Conservation (phyloP, 768 basidiomycete genomes). For the Podaxis sp. region DNA sequence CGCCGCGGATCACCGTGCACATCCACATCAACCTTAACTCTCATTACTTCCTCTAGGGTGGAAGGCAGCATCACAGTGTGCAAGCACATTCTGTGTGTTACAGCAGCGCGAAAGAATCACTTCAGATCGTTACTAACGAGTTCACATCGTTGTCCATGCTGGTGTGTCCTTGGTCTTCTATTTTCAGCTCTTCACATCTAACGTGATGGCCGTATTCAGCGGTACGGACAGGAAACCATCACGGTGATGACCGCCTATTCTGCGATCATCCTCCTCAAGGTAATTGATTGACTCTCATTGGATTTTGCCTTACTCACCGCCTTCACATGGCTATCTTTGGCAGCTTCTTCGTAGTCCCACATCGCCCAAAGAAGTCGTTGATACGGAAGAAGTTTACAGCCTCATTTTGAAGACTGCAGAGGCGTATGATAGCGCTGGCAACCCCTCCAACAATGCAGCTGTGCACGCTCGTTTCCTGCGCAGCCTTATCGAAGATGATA, state of each 20-base stretch:
- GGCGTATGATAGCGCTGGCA: slow-evolving; percentile 73
- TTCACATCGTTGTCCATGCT: slow-evolving; percentile 74
- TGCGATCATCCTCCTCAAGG: slow-evolving; percentile 77
- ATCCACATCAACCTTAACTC: neutral
- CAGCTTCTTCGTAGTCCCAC: slow-evolving; percentile 71
- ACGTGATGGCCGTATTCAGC: slow-evolving; percentile 38
- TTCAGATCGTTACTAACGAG: slow-evolving; percentile 71
- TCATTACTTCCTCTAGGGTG: slow-evolving; percentile 38
- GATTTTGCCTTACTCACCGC: neutral
- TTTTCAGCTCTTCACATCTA: slow-evolving; percentile 8
- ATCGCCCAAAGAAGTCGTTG: slow-evolving; percentile 54
- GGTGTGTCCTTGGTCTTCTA: slow-evolving; percentile 36
- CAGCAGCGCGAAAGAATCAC: slow-evolving; percentile 67
- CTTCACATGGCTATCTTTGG: slow-evolving; percentile 10
- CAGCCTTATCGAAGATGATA: slow-evolving; percentile 63
- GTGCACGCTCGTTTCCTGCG: slow-evolving; percentile 80
- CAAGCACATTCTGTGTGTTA: slow-evolving; percentile 73
- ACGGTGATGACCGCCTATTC: slow-evolving; percentile 86
- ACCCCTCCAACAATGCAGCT: slow-evolving; percentile 61
- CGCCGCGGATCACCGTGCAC: slow-evolving; percentile 13
- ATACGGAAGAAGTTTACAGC: slow-evolving; percentile 62
- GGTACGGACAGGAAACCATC: slow-evolving; percentile 82
- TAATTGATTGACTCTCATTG: slow-evolving; percentile 24
- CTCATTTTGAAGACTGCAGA: slow-evolving; percentile 71
- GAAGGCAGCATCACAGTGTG: slow-evolving; percentile 56